Evolutionary conservation across 805 yeast genomes (phyloP).

Genomic region (Candida maris): DNA sequence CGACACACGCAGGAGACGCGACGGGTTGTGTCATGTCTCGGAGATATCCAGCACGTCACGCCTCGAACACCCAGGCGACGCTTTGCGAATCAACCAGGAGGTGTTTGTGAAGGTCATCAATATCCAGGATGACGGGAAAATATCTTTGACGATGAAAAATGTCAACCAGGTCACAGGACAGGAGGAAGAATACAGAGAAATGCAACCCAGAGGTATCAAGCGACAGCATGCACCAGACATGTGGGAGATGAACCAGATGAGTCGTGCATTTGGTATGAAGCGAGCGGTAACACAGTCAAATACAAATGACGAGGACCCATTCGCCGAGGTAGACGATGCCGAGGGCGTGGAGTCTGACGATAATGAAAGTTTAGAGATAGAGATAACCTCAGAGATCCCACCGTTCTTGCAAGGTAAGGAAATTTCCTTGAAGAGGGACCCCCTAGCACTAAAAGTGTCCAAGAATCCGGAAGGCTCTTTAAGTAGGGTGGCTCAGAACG

Average conservation of each 20-base stretch:
- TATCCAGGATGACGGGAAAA: conserved; percentile 38
- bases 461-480: conserved; percentile 78
- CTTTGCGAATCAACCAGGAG: conserved; percentile 51
- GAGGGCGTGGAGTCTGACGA: conserved; percentile 21
- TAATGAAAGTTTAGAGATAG: conserved; percentile 64
- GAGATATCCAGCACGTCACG: conserved; percentile 49
- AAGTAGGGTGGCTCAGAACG: conserved; percentile 69
- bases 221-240: conserved; percentile 80
- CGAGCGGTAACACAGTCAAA: conserved; percentile 8
- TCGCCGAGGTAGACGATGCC: conserved; percentile 26
- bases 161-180: conserved; percentile 69
- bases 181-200: conserved; percentile 2
- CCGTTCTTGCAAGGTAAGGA: conserved; percentile 62
- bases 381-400: conserved; percentile 66
- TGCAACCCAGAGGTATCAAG: conserved; percentile 25
- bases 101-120: conserved; percentile 61
- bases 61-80: conserved; percentile 55
- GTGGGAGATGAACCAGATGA: conserved; percentile 85
- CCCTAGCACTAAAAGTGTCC: conserved; percentile 54
- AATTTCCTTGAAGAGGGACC: conserved; percentile 13
- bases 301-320: conserved; percentile 28
- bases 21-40: conserved; percentile 78
- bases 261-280: conserved; percentile 31
- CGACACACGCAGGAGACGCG: conserved; percentile 27
- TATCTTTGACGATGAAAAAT: conserved; percentile 65